A percentile compares a stretch with the other conserved stretches of the same genome.
phyloP scores from a whole-genome alignment of 2,329 filamentous ascomycete species.

The Sclerotinia spermophila region DNA sequence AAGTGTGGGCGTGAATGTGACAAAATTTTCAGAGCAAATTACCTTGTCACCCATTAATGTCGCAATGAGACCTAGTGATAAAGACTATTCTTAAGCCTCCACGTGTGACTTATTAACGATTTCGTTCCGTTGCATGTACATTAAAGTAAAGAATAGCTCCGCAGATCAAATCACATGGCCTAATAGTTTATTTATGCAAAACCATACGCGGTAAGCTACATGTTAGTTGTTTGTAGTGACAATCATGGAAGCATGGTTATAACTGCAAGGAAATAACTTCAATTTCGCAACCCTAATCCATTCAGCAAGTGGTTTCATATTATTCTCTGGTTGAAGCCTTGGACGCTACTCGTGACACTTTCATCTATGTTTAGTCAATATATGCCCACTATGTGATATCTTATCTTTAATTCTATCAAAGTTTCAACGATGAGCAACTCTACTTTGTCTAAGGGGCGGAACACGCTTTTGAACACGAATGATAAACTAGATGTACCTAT shows the following conservation, averaged over 20 bases:
- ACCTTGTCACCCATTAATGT: neutral
- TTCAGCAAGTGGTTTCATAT: neutral
- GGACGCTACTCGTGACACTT: neutral
- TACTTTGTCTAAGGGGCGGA: neutral
- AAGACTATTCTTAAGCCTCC: neutral
- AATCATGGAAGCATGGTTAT: neutral
- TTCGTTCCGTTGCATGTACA: neutral
- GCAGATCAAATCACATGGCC: neutral
- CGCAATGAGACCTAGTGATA: too few species aligned
- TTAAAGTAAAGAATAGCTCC: neutral
- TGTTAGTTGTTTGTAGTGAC: too few species aligned
- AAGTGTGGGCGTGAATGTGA: neutral
- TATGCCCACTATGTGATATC: neutral
- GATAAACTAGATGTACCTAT: neutral
- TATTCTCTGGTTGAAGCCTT: neutral
- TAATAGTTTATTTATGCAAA: neutral
- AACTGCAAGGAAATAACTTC: neutral
- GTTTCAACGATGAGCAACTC: rapidly evolving
- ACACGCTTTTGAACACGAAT: too few species aligned
- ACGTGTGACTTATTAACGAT: too few species aligned
- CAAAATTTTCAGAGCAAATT: neutral
- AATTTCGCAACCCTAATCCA: neutral
- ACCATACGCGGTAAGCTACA: too few species aligned
- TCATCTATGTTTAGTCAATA: neutral
- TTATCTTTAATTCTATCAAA: neutral